Conservation (phyloP, 2,329 filamentous ascomycete genomes). For the Paraphoma chrysanthemicola region DNA sequence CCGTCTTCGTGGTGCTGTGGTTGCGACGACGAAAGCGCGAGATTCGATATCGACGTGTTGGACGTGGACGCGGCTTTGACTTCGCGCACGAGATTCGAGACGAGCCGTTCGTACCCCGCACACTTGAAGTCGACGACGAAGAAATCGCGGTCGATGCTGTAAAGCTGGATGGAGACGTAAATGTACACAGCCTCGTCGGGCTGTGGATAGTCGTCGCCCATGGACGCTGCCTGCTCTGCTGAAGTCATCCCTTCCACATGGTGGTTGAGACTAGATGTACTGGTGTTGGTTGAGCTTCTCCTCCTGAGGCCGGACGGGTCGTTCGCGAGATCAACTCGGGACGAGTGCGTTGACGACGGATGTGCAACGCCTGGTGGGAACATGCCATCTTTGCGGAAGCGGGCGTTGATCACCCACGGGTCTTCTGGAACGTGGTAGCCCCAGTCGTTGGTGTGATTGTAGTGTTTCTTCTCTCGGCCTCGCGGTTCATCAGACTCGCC, state of each 20-base stretch:
- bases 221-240: conserved; percentile 18
- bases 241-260: conserved; percentile 36
- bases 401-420: conserved; percentile 91
- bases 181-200: conserved; percentile 79
- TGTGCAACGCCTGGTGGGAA: conserved; percentile 60
- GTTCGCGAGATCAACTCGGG: conserved; percentile 54
- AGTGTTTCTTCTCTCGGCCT: conserved; percentile 50
- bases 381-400: conserved; percentile 84
- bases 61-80: conserved; percentile 36
- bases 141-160: conserved; percentile 80
- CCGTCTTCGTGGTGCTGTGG: conserved; percentile 33
- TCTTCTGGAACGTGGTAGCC: conserved; percentile 90
- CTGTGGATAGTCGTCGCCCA: conserved; percentile 43
- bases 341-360: conserved; percentile 58
- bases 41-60: conserved; percentile 21
- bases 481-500: conserved; percentile 26
- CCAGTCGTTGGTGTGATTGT: conserved; percentile 57
- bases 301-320: conserved; percentile 32
- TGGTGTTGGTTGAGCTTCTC: conserved; percentile 43
- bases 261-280: conserved; percentile 35
- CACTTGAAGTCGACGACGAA: conserved; percentile 99
- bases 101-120: conserved; percentile 92
- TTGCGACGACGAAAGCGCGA: conserved; percentile 20
- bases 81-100: conserved; percentile 53
- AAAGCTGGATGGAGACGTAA: conserved; percentile 82